Conservation (phyloP, 2,329 filamentous ascomycete genomes). For the Malbranchea cinnamomea region DNA sequence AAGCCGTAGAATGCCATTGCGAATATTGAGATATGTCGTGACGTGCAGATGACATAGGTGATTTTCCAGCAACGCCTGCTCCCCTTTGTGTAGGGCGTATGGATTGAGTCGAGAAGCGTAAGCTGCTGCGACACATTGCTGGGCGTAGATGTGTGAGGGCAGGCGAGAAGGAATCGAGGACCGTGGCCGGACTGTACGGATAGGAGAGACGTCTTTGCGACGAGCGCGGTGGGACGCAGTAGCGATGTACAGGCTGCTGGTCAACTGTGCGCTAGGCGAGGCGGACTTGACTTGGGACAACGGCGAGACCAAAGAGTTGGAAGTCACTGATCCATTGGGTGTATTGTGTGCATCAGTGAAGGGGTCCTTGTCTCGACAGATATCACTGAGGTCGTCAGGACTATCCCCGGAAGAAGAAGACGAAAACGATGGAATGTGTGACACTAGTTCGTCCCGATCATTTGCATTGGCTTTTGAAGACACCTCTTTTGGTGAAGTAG, state of each 20-base stretch:
- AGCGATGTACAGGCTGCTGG: conserved; percentile 9
- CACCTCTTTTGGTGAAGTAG: too few relatives aligned
- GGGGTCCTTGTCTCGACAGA: conserved; percentile 12
- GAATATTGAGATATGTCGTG: conserved; percentile 88
- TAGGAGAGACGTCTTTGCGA: conserved; percentile 11
- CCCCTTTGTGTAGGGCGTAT: conserved; percentile 70
- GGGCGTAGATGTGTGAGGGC: conserved; percentile 63
- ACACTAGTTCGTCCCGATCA: too few relatives aligned
- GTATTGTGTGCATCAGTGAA: conserved; percentile 16
- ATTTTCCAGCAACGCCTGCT: conserved; percentile 65
- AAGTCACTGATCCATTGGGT: conserved; percentile 18
- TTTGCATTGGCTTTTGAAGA: too few relatives aligned
- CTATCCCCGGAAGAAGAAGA: conserved; percentile 5
- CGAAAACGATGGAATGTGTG: too few relatives aligned
- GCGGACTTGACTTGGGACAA: conserved; percentile 12
- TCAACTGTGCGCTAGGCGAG: conserved; percentile 7
- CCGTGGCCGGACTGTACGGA: conserved; percentile 49
- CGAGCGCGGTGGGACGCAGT: conserved; percentile 5
- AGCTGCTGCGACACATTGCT: conserved; percentile 78
- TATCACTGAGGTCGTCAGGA: conserved; percentile 11
- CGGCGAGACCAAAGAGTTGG: conserved; percentile 14
- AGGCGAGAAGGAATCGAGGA: conserved; percentile 72
- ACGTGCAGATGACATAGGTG: conserved; percentile 80
- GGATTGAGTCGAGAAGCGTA: conserved; percentile 81
- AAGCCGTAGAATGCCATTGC: conserved; percentile 80